Conservation (phyloP, 2,329 filamentous ascomycete genomes). For the Ophiostoma piceae region DNA sequence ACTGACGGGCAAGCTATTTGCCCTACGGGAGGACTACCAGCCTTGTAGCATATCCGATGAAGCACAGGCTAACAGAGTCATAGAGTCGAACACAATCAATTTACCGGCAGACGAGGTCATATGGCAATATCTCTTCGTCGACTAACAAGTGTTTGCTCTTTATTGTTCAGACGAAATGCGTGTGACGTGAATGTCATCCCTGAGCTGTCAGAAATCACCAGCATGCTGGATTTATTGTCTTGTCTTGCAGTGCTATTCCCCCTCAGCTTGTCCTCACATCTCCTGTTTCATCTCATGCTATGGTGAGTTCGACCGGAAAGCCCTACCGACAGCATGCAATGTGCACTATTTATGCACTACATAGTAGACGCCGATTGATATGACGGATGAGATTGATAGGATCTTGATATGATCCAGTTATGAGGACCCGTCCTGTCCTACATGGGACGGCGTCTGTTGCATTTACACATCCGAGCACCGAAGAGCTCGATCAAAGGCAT, state of each 20-base stretch:
- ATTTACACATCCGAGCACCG: neutral
- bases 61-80: neutral
- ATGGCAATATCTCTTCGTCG: no score
- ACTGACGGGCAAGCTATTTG: no score
- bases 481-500: neutral
- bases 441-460: neutral
- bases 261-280: neutral
- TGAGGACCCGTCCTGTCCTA: neutral
- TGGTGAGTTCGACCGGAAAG: slow-evolving; percentile 16
- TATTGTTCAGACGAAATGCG: slow-evolving; percentile 2
- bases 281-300: slow-evolving; percentile 20
- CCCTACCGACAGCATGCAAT: slow-evolving; percentile 15
- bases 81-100: neutral
- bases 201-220: slow-evolving; percentile 20
- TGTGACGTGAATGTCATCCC: slow-evolving; percentile 2
- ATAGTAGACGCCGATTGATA: neutral
- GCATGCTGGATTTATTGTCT: neutral
- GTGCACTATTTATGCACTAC: neutral
- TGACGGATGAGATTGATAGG: neutral
- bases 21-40: no score
- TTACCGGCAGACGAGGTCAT: neutral
- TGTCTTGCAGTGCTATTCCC: neutral
- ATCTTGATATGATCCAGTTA: neutral
- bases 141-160: neutral
- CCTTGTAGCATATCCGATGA: neutral